These are phyloP conservation scores for Sabuloglossum arenarium DNA, from an alignment of 495 filamentous ascomycete species.

Conservation along the genomic window DNA sequence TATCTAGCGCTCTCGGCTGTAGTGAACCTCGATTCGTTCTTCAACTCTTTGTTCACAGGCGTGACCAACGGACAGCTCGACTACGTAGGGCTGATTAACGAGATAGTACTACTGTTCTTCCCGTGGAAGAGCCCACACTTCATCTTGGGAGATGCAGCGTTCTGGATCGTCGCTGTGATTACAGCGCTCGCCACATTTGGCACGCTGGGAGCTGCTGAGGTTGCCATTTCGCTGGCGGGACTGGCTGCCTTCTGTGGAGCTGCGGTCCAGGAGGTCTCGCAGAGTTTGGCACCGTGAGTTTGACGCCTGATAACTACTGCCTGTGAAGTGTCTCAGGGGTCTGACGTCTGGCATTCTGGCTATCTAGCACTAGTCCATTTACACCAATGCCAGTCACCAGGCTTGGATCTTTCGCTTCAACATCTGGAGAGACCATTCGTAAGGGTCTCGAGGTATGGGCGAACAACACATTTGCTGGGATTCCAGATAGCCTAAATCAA, in stretches of 20 bases:
- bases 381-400: background rate
- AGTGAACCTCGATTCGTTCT: constrained; percentile 4
- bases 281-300: background rate
- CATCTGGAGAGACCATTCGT: background rate
- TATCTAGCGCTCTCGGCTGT: background rate
- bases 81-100: background rate
- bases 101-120: constrained; percentile 2
- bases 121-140: constrained; percentile 5
- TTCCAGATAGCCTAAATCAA: background rate
- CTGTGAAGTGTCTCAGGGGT: no score
- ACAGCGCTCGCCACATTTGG: background rate
- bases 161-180: constrained; percentile 4
- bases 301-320: background rate
- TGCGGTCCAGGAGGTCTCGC: background rate
- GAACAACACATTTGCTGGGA: constrained; percentile 1
- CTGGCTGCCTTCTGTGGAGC: background rate
- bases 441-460: background rate
- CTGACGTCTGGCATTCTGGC: no score
- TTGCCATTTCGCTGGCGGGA: background rate
- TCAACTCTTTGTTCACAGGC: constrained; percentile 2
- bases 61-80: constrained; percentile 5
- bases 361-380: background rate
- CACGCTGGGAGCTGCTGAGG: background rate
- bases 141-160: background rate
- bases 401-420: background rate